Evolutionary conservation across 2,329 filamentous ascomycete species (phyloP), one percentile per base, ranked within the genome.

Genomic region (Sporothrix luriei): DNA sequence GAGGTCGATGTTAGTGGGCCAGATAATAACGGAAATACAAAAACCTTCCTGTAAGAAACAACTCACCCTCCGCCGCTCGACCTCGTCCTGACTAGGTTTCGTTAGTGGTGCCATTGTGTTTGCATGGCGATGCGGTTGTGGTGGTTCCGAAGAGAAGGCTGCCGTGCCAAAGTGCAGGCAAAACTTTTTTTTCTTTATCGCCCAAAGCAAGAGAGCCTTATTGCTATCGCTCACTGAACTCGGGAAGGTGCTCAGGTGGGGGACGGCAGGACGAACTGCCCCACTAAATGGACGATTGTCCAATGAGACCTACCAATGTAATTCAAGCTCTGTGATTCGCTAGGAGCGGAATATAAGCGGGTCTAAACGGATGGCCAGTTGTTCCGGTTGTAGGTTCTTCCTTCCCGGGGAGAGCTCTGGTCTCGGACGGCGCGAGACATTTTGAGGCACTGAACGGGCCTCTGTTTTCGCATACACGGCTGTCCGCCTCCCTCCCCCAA

Each of bases 21-120:
- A 29, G 11, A 66, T 2, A 46, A 33, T 66, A 1, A 3, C 13
- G 3, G 1, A 26, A 21, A 24, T 59, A 2, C 0, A 49, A 21
- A 29, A 4, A n/a, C 21, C n/a, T n/a, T n/a, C 52, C 4, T 26
- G 26, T 33, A 61, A 6, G 2, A 4, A 14, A 1, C 10, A 7
- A 74, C 80, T 73, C 79, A 89, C 88, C 79, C 87, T 90, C 73
- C 90, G 86, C 75, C 82, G 81, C 74, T 88, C 84, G 69, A 88
- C 79, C 79, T 90, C 87, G 73, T 86, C 87, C 74, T 82, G 78
- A 71, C 80, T 84, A 66, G 83, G 79, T 78, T 80, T 81, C 72
- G 73, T 68, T 66, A 69, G 75, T 59, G 80, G 79, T 70, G 82
- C 79, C 83, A 85, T 86, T 49, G 70, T 74, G 71, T 26, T 67